Conservation (phyloP, 139 green algal species). For the Micractinium sp. region DNA sequence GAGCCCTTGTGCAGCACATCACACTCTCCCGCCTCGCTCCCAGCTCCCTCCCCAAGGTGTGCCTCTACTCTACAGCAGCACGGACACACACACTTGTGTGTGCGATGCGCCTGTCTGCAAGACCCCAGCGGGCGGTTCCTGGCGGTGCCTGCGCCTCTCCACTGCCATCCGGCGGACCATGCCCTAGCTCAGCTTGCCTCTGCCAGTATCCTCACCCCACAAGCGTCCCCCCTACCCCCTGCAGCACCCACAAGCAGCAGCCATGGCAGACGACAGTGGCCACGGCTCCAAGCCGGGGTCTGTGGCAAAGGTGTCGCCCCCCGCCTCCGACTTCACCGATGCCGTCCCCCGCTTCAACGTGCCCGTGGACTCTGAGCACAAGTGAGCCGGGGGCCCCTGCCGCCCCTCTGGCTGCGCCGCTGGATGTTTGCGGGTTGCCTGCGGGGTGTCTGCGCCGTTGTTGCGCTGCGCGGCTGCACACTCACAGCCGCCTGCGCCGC, state of each 20-base stretch:
- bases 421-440: no score
- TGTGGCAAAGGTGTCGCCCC: background rate
- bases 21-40: background rate
- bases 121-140: no score
- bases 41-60: no score
- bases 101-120: no score
- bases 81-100: no score
- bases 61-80: no score
- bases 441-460: no score
- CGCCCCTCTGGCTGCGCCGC: no score
- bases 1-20: background rate
- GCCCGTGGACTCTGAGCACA: constrained; percentile 81
- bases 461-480: background rate
- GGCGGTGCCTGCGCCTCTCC: no score
- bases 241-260: background rate
- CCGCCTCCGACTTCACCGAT: background rate
- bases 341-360: constrained; percentile 40
- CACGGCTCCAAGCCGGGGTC: background rate
- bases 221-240: background rate
- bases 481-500: background rate
- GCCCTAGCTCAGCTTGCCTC: no score
- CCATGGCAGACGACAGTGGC: constrained; percentile 33
- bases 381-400: constrained; percentile 50
- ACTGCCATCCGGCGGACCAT: no score
- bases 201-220: no score